Conservation (phyloP, 2,329 filamentous ascomycete genomes). For the Lachnellula arida region DNA sequence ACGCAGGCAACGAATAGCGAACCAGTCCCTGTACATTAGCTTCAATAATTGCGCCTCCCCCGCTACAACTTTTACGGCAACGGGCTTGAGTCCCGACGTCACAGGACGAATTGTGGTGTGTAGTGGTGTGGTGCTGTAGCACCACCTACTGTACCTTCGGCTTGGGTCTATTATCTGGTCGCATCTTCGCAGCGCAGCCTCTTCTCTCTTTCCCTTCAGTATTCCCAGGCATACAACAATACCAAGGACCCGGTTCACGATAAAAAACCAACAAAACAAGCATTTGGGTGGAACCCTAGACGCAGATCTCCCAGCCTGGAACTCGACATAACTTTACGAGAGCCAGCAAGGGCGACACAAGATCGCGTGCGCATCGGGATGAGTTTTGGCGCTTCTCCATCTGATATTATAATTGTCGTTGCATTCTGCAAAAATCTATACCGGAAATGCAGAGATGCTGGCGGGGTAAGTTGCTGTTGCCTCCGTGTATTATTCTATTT, state of each 20-base stretch:
- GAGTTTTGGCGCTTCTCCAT: conserved; percentile 28
- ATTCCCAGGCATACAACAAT: background rate
- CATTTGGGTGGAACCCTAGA: background rate
- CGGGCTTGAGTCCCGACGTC: background rate
- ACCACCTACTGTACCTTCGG: background rate
- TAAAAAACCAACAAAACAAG: background rate
- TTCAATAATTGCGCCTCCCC: background rate
- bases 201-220: background rate
- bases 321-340: background rate
- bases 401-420: conserved; percentile 50
- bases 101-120: background rate
- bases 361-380: background rate
- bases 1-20: background rate
- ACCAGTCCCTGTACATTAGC: background rate
- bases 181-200: background rate
- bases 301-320: background rate
- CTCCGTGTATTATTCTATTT: background rate
- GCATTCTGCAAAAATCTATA: conserved; percentile 52
- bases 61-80: background rate
- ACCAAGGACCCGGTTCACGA: background rate
- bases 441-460: conserved; percentile 46
- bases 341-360: background rate
- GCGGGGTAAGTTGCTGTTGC: conserved; percentile 21
- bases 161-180: background rate
- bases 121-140: background rate